Evolutionary conservation across 1,139 yeast genomes (phyloP).

Genomic region (Suhomyces yuchorum): DNA sequence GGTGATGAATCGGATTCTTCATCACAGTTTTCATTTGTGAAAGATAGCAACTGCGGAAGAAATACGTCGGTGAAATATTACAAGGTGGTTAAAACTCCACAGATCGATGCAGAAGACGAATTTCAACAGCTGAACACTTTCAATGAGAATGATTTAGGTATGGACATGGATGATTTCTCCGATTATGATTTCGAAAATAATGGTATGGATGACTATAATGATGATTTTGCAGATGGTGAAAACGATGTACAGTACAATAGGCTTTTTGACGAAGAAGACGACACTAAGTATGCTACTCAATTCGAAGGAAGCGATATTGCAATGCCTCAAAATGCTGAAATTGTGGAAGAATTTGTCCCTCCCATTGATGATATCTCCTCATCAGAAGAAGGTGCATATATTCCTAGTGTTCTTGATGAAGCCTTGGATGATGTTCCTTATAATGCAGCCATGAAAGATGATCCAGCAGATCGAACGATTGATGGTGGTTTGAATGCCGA

Average conservation of each 20-base stretch:
- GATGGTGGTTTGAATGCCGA: not conserved
- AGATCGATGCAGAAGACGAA: slow-evolving; percentile 16
- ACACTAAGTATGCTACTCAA: not conserved
- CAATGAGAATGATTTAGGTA: slow-evolving; percentile 34
- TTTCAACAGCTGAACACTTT: slow-evolving; percentile 22
- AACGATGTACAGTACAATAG: slow-evolving; percentile 40
- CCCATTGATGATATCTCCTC: not conserved
- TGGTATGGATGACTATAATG: slow-evolving; percentile 42
- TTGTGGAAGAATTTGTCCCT: not conserved
- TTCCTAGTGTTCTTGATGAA: not conserved
- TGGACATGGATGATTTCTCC: slow-evolving; percentile 36
- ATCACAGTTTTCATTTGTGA: slow-evolving; percentile 61
- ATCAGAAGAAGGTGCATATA: not conserved
- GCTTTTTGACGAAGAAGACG: slow-evolving; percentile 23
- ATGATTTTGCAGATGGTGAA: slow-evolving; percentile 50
- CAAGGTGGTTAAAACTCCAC: slow-evolving; percentile 35
- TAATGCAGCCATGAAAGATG: slow-evolving; percentile 2
- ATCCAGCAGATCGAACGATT: slow-evolving; percentile 1
- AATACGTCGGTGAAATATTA: slow-evolving; percentile 66
- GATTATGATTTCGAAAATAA: slow-evolving; percentile 52
- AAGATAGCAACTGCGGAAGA: slow-evolving; percentile 56
- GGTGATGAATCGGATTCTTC: slow-evolving; percentile 34
- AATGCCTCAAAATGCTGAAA: not conserved
- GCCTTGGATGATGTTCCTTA: slow-evolving; percentile 2
- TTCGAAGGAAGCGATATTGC: not conserved